Evolutionary conservation across 2,329 filamentous ascomycete species (phyloP), one percentile per base, ranked within the genome.

Genomic region (Fusarium sp.): DNA sequence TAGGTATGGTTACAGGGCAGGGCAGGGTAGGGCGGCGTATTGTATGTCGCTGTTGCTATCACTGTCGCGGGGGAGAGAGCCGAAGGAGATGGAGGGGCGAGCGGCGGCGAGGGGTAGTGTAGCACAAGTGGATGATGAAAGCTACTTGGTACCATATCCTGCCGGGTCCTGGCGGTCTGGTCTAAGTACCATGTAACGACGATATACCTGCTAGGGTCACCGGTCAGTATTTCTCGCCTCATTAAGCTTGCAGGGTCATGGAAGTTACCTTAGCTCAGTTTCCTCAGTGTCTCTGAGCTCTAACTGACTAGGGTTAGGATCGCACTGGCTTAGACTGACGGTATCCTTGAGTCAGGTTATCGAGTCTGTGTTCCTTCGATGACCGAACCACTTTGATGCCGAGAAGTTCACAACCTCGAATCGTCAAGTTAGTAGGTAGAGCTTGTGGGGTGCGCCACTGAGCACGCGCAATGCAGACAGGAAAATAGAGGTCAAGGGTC

Each of bases 401-500:
- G 50, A 41, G 31, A 57, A 41, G 43, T 39, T 28, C 53, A 49
- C 34, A 65, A 53, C 30, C 34, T 53, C 41, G 13, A 52, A 52
- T 52, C 25, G 23, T 37, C 18, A 37, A 37, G 34, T 37, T 37
- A 37, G 34, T 37, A 37, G 10, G 49, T 57, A 51, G 52, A 66
- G 55, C 37, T 46, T 68, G 62, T 69, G 65, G 70, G 61, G 62
- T 65, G 63, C 70, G 63, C 72, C 70, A 74, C 72, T 67, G 69
- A 67, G 70, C 66, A 63, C 61, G 55, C 66, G 63, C 52, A 70
- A 62, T 43, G 57, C 62, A 54, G 55, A 64, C 43, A 71, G 65
- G 34, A 52, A 37, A 63, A 52, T 49, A 59, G 46, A 60, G 45
- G 44, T 19, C 48, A 60, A 67, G 65, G 67, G 73, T 68, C 67